Base-by-base conservation (phyloP, 257 asterid genomes). In the Solanum appendiculatum region DNA sequence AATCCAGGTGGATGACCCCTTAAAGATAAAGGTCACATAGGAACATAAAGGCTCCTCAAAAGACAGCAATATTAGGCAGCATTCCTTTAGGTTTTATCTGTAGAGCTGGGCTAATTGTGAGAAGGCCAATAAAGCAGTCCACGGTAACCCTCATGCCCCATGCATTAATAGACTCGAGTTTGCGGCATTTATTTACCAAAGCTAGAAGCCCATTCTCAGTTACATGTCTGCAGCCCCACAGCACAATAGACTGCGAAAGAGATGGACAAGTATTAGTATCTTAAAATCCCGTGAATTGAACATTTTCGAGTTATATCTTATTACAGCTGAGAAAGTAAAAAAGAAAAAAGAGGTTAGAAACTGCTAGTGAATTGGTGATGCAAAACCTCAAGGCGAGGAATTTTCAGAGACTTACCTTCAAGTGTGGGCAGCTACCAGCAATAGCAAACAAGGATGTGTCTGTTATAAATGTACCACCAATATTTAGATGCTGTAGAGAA, bases 181-280 rank as follows among this genome's bases (percentile, higher is more conserved):
- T 92, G 27, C 90, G 88, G 80, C 98, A 97, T 90, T 94, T 93
- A 66, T 91, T 93, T 36, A 97, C 99, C 25, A 95, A 93, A 27
- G 88, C 94, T 12, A 94, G 82, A 31, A 97, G 98, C 84, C 99
- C 98, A 9, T 92, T 87, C 90, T 92, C 98, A 8, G 97, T 94
- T 33, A 95, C 98, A 90, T 93, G 98, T 6, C 97, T 93, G 89
- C 99, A 97, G 60, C 98, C 97, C 98, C 99, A 97, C 85, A 97
- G 87, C 51, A 92, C 93, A 58, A 94, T 90, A n/a, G 90, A 91
- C 99, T 97, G 96, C 74, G 89, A 86, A 23, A 27, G 23, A 85
- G 39, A 20, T 34, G 15, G 82, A 33, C 54, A 40, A 0, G 18
- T 5, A 66, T 27, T 5, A 9, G 6, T 68, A 36, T 2, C 83